Evolutionary conservation across 139 green algal genomes (phyloP), one percentile per base, ranked within the genome.

Genomic region (Asterochloris erici): DNA sequence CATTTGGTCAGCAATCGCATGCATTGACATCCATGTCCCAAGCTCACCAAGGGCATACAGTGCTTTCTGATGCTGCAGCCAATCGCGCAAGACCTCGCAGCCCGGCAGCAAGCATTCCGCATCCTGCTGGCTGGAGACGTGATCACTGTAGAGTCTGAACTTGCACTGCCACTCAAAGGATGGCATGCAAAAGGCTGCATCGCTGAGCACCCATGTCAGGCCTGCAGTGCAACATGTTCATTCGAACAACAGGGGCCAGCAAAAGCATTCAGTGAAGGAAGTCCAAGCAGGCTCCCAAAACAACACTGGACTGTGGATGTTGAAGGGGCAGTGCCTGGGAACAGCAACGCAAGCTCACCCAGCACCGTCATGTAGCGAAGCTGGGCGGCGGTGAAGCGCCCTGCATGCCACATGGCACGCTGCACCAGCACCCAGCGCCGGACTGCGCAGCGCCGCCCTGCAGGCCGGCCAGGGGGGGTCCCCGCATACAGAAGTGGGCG

Each of bases 311-410:
- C 66, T 71, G 21, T 26, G 21, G 17, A 23, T 9, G 9, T 71
- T 2, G 1, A 26, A 21, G 17, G 9, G 66, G 66, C 21, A 71
- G 17, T 71, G 66, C 21, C 21, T 2, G 19, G 21, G 17, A 4
- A 71, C 66, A 21, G 1, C 16, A 62, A 62, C 23, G 77, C 11
- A 26, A 10, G 38, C 68, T 68, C 54, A 90, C 81, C 84, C 16
- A 92, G 85, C 70, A 91, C 83, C 47, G 83, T 79, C 70, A 92
- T 82, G 85, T 91, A 92, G 28, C 86, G 87, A 26, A 89, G 77
- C 80, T 91, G 89, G 15, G 74, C 77, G 0, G 54, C 19, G 27
- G 83, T 86, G 60, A 92, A 81, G 21, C 83, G 81, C 66, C 82
- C 73, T 63, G 90, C 84, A 13, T 68, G 63, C 27, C 84, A 87